Evolutionary conservation across 225 moss, liverwort and hornwort genomes (phyloP).

Genomic region (Climacium dendroides): DNA sequence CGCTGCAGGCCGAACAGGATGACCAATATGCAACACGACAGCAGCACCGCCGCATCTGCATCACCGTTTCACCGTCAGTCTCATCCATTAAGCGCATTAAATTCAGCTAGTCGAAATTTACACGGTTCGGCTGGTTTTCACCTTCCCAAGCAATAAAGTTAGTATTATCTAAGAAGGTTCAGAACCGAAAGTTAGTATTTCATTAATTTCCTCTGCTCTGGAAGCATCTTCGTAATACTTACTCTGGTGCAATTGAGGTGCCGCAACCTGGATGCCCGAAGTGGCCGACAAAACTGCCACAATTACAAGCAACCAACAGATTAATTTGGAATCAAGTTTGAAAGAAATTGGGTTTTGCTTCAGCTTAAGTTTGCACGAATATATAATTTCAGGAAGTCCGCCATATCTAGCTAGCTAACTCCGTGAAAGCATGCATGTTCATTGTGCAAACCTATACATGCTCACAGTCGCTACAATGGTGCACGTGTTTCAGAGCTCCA

Average conservation of each 20-base stretch:
- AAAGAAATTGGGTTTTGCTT: background rate
- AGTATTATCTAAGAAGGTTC: background rate
- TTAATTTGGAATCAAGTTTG: background rate
- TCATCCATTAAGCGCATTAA: too few relatives aligned
- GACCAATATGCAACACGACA: conserved; percentile 60
- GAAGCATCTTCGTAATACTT: background rate
- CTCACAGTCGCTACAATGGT: background rate
- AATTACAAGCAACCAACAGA: background rate
- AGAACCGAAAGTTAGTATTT: background rate
- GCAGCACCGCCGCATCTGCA: conserved; percentile 49
- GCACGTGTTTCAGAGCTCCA: background rate
- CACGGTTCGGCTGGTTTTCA: background rate
- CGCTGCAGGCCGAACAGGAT: conserved; percentile 56
- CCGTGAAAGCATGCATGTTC: background rate
- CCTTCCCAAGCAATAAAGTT: background rate
- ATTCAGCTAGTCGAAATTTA: background rate
- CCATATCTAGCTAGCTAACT: background rate
- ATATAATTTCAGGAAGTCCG: background rate
- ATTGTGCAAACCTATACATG: background rate
- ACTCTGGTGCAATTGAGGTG: conserved; percentile 46
- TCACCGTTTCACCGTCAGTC: background rate
- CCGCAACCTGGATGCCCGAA: conserved; percentile 66
- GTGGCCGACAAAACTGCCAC: conserved; percentile 72
- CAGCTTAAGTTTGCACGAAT: background rate
- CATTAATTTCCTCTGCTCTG: background rate